Evolutionary conservation across 202 grass and related monocot species (phyloP), one percentile per base, ranked within the genome.

Genomic region (Zoysia matrella): DNA sequence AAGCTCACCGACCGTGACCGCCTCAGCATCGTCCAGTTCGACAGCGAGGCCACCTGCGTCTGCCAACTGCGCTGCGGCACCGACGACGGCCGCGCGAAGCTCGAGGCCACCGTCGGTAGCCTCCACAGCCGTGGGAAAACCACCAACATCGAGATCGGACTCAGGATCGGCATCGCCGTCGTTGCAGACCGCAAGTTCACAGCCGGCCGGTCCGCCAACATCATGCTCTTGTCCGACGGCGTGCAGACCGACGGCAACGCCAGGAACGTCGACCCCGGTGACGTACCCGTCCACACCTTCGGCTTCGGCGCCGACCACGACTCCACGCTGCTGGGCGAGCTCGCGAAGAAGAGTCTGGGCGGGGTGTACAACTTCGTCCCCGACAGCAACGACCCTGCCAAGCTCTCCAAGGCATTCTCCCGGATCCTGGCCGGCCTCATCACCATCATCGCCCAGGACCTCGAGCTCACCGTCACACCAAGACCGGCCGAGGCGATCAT

Each of bases 241-340:
- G 30, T 36, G 30, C 30, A 36, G 30, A 36, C 30, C 30, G 30
- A 36, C 30, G 30, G 30, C 30, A 36, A 36, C 30, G 30, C 76
- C 14, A 52, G n/a, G 8, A 4, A 2, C 0, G 69, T 86, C 41
- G 15, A 45, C 2, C 14, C 73, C 54, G 69, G 76, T 47, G 6
- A 50, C 36, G 69, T 86, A 60, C 69, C 84, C 1, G 51, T 86
- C 3, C 55, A 86, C 69, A 81, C 84, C 11, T 81, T 75, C 65
- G 84, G 77, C 54, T 81, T 86, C 42, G 84, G 84, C 42, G 9
- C 63, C 0, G 69, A 2, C 41, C 22, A 81, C 52, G 77, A 86
- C 41, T 7, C 77, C 15, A 44, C 7, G 7, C 10, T 81, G 73
- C 45, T 77, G 11, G 40, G 18, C 2, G 57, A 15, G 0, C 2